Conservation (phyloP, 2,329 filamentous ascomycete genomes). For the Penicillium sp. region DNA sequence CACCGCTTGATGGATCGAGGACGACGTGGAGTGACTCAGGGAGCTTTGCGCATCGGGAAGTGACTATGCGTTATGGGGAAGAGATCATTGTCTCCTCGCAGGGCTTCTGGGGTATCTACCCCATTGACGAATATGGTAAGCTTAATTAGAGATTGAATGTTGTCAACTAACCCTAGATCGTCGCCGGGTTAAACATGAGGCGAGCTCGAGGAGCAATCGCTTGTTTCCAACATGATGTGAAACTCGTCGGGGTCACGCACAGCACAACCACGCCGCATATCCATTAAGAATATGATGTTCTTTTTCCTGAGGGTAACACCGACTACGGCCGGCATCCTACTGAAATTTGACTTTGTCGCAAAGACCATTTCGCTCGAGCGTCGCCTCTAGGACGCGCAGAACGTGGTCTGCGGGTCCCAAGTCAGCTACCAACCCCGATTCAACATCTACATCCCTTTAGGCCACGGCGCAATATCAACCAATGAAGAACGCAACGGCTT, state of each 20-base stretch:
- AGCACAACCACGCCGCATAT: constrained; percentile 24
- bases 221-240: constrained; percentile 29
- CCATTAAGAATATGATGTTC: constrained; percentile 24
- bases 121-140: constrained; percentile 20
- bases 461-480: background rate
- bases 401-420: background rate
- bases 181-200: constrained; percentile 18
- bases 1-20: background rate
- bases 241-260: constrained; percentile 25
- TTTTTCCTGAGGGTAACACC: constrained; percentile 1
- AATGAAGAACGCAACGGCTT: constrained; percentile 12
- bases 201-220: constrained; percentile 10
- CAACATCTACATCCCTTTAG: background rate
- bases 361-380: background rate
- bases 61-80: constrained; percentile 13
- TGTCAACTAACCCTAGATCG: background rate
- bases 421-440: background rate
- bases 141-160: constrained; percentile 23
- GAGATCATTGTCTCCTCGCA: constrained; percentile 19
- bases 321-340: background rate
- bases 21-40: constrained; percentile 9
- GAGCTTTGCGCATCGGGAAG: constrained; percentile 20
- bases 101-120: constrained; percentile 16
- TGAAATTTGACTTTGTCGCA: background rate
- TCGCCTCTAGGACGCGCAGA: background rate